Evolutionary conservation across 192 early-diverging fungal genomes (phyloP), one percentile per base, ranked within the genome.

Genomic region (Lobosporangium transversale): DNA sequence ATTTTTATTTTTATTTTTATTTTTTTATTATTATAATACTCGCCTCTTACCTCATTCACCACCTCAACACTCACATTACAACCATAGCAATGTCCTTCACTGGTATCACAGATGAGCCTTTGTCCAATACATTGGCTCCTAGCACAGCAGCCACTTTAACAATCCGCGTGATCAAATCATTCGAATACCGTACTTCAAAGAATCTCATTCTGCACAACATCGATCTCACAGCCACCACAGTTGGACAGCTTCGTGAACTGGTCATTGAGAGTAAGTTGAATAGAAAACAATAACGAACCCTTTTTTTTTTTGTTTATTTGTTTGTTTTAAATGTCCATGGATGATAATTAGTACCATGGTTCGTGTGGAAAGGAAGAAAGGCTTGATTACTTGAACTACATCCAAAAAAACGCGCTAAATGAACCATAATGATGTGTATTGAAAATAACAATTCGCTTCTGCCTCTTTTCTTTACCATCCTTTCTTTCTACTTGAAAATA

Each of bases 171-270:
- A 96, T 97, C 75, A 96, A 95, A 70, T 92, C 86, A 36, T 95
- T 97, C 65, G 94, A 96, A 64, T 97, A 92, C 83, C 85, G 95
- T 35, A 93, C 92, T 0, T 83, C 87, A 70, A 94, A 91, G 66
- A 95, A 94, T 80, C 62, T 96, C 42, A 78, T 97, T 53, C 80
- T 97, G 20, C 85, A 88, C 66, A 80, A 89, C 27, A 68, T 96
- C 4, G 88, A 96, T 56, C 80, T 90, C 26, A 79, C 86, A 8
- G 58, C 75, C 10, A 88, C 86, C 31, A 95, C 92, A 1, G 83
- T 91, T 12, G 86, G 76, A 5, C 84, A 92, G 29, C 78, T 92
- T 52, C 88, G 90, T 43, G 75, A 61, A 36, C 2, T 86, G 27
- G 69, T 88, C 31, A 59, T 58, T 50, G 79, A 92, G 57, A 82